Conservation (phyloP, 805 yeast species). For the Ogataea zsoltii region DNA sequence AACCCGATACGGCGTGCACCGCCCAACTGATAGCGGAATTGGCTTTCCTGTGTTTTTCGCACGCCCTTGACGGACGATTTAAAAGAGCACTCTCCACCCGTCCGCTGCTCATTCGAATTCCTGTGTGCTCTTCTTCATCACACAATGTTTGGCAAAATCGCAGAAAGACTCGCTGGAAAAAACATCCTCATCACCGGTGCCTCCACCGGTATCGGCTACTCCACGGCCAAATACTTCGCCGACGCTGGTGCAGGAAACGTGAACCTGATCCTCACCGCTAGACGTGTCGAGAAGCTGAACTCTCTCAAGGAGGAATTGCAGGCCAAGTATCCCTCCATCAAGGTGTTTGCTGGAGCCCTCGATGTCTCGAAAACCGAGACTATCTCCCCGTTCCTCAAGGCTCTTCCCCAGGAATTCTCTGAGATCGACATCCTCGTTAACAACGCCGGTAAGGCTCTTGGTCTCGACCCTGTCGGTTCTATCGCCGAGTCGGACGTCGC, state of each 20-base stretch:
- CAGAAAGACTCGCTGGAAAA: conserved; percentile 78
- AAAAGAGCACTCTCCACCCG: background rate
- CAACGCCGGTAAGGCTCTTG: conserved; percentile 81
- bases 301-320: conserved; percentile 40
- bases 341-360: conserved; percentile 37
- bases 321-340: conserved; percentile 35
- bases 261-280: conserved; percentile 52
- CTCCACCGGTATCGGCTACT: conserved; percentile 91
- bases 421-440: conserved; percentile 68
- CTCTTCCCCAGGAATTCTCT: conserved; percentile 47
- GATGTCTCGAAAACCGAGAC: conserved; percentile 46
- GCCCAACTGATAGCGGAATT: conserved; percentile 2
- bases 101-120: too few species aligned
- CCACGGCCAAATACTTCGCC: conserved; percentile 87
- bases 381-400: conserved; percentile 44
- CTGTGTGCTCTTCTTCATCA: background rate
- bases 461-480: conserved; percentile 73
- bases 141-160: conserved; percentile 50
- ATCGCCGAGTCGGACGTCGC: conserved; percentile 64
- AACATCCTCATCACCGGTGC: conserved; percentile 92
- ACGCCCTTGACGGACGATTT: background rate
- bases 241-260: conserved; percentile 53
- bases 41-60: conserved; percentile 6
- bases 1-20: too few species aligned
- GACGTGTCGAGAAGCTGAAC: conserved; percentile 50